Evolutionary conservation across 179 eudicot genomes (phyloP).

Genomic region (Nepenthes alata): DNA sequence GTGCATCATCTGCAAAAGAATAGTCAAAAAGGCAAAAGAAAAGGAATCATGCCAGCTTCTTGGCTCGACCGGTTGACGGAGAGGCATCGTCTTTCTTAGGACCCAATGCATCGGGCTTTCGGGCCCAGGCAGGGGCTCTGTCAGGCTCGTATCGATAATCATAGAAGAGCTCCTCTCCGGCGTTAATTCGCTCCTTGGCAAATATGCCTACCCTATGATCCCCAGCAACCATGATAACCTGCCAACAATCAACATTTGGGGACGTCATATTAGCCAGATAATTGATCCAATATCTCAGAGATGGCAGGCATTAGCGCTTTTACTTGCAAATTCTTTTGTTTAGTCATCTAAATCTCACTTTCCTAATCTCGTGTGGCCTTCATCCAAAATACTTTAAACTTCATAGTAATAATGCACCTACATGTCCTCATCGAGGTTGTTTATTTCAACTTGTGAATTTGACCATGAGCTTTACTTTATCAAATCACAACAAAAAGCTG

Average conservation of each 20-base stretch:
- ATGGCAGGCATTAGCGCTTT: too few relatives aligned
- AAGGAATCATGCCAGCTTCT: slow-evolving; percentile 51
- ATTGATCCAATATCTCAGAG: too few relatives aligned
- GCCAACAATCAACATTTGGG: slow-evolving; percentile 9
- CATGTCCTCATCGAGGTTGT: too few relatives aligned
- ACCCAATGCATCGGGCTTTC: slow-evolving; percentile 75
- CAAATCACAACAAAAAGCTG: too few relatives aligned
- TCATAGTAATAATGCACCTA: too few relatives aligned
- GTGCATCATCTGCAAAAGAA: slow-evolving; percentile 19
- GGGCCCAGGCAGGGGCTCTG: slow-evolving; percentile 95
- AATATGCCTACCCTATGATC: slow-evolving; percentile 97
- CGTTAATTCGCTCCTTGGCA: slow-evolving; percentile 77
- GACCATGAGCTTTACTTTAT: too few relatives aligned
- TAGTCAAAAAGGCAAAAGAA: slow-evolving; percentile 9
- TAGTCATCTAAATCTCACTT: too few relatives aligned
- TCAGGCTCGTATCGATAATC: slow-evolving; percentile 89
- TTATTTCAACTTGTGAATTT: too few relatives aligned
- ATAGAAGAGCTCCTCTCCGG: slow-evolving; percentile 88
- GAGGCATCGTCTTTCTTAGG: slow-evolving; percentile 66
- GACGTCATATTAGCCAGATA: too few relatives aligned
- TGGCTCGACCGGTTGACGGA: slow-evolving; percentile 85
- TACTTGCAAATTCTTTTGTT: too few relatives aligned
- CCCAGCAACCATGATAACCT: slow-evolving; percentile 96
- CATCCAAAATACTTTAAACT: too few relatives aligned
- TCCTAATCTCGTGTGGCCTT: too few relatives aligned